A percentile compares a stretch with the other conserved stretches of the same genome.
Conservation (phyloP, 306 rosid genomes). For the Quercus dentata region DNA sequence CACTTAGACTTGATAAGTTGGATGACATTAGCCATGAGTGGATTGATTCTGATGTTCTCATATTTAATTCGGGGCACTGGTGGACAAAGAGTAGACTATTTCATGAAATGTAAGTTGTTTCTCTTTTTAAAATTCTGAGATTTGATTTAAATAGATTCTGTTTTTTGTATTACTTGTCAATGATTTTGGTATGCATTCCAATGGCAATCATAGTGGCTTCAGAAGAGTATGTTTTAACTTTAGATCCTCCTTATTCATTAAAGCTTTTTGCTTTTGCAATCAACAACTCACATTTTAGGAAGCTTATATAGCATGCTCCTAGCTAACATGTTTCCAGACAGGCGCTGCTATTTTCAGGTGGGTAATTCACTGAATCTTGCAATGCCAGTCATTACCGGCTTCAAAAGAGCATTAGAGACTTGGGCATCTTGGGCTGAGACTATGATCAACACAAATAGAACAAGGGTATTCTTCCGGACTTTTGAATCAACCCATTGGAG, state of each 20-base stretch:
- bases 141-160: neutral
- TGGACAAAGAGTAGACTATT: slow-evolving; percentile 75
- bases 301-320: too few relatives aligned
- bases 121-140: neutral
- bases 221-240: too few relatives aligned
- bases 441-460: slow-evolving; percentile 49
- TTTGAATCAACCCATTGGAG: slow-evolving; percentile 86
- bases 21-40: slow-evolving; percentile 79
- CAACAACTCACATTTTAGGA: too few relatives aligned
- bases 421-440: slow-evolving; percentile 88
- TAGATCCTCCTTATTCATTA: too few relatives aligned
- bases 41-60: slow-evolving; percentile 80
- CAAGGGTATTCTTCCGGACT: slow-evolving; percentile 81
- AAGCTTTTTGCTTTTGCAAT: too few relatives aligned
- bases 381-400: slow-evolving; percentile 73
- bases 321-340: slow-evolving; percentile 50
- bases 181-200: slow-evolving; percentile 1
- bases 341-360: slow-evolving; percentile 94
- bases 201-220: too few relatives aligned
- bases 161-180: neutral
- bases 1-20: slow-evolving; percentile 60
- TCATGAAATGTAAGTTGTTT: slow-evolving; percentile 55
- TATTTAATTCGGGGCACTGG: slow-evolving; percentile 92
- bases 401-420: slow-evolving; percentile 59
- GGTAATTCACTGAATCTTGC: slow-evolving; percentile 75